These are phyloP conservation scores for Botrytis medusae DNA, from an alignment of 2,329 filamentous ascomycete genomes.

Conservation along the genomic window DNA sequence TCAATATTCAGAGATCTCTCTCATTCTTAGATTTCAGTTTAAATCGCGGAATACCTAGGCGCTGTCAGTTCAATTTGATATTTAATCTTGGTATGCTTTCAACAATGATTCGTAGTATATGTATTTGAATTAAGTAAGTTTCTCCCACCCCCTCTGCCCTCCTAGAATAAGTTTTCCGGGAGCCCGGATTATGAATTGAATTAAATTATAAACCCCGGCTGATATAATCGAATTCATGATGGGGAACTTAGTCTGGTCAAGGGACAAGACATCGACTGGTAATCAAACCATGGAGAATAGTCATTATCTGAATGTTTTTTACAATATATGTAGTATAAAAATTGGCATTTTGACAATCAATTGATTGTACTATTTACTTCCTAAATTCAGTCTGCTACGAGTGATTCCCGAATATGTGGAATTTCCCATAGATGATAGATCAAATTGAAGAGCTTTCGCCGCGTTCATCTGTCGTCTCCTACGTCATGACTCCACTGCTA, in stretches of 20 bases:
- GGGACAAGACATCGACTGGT: background rate
- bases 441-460: background rate
- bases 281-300: background rate
- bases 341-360: background rate
- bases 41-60: background rate
- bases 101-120: background rate
- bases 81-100: background rate
- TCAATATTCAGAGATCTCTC: background rate
- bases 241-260: background rate
- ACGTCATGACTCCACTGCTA: background rate
- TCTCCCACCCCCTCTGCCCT: background rate
- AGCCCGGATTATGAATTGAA: background rate
- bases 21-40: background rate
- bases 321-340: background rate
- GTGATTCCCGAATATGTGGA: background rate
- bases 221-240: background rate
- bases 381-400: background rate
- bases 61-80: background rate
- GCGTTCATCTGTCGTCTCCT: background rate
- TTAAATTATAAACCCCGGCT: accelerated
- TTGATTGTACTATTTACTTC: background rate
- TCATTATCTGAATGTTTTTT: background rate
- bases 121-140: background rate
- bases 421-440: background rate
- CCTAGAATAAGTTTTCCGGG: background rate